Conservation (phyloP, 441 rosid species). For the Jatropha multifida region DNA sequence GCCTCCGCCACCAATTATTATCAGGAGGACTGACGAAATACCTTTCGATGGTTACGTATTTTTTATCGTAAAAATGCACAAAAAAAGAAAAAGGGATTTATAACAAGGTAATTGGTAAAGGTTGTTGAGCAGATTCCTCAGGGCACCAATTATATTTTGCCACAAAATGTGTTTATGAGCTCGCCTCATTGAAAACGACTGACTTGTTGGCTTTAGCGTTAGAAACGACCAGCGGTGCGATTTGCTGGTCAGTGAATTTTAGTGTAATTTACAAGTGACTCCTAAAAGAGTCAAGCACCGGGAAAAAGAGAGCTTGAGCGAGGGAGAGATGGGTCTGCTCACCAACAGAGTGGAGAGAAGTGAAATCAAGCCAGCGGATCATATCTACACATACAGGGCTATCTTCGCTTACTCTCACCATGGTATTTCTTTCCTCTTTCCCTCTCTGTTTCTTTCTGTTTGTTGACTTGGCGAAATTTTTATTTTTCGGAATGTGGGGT, state of each 20-base stretch:
- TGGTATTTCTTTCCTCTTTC: slow-evolving; percentile 38
- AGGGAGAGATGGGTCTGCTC: slow-evolving; percentile 68
- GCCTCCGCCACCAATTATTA: neutral
- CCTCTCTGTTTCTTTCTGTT: neutral
- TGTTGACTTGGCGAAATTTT: neutral
- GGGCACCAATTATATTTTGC: slow-evolving; percentile 22
- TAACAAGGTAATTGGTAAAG: neutral
- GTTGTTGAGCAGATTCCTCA: slow-evolving; percentile 25
- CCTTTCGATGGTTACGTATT: neutral
- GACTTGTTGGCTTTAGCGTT: neutral
- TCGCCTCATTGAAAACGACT: neutral
- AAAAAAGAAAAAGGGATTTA: neutral
- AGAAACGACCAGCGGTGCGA: neutral
- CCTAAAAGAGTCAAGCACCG: neutral
- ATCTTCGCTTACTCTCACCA: slow-evolving; percentile 95
- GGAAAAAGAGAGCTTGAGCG: slow-evolving; percentile 23
- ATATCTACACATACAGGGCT: slow-evolving; percentile 96
- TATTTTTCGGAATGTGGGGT: slow-evolving; percentile 16
- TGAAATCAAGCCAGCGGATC: slow-evolving; percentile 84
- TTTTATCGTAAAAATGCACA: neutral
- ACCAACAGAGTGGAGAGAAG: slow-evolving; percentile 72
- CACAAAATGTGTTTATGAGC: neutral
- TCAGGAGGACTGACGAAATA: neutral
- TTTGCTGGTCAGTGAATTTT: neutral
- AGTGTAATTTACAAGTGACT: slow-evolving; percentile 4